Conservation (phyloP, 495 filamentous ascomycete species). For the Penicillium goetzii region DNA sequence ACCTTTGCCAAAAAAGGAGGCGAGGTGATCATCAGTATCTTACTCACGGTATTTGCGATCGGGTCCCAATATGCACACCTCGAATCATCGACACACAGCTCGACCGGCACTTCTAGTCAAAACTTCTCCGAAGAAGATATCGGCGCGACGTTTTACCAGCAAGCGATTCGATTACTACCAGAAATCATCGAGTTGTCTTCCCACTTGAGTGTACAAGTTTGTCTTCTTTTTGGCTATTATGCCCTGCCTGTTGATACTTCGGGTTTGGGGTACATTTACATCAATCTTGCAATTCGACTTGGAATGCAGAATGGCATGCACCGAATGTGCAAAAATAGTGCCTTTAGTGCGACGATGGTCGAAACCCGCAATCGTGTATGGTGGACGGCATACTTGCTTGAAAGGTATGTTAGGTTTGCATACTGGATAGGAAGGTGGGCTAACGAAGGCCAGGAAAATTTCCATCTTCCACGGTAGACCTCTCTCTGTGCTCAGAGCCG, state of each 20-base stretch:
- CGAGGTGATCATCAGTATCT: conserved; percentile 35
- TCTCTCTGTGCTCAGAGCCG: neutral
- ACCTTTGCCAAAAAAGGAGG: conserved; percentile 31
- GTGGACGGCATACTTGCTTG: conserved; percentile 44
- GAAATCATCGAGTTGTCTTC: conserved; percentile 47
- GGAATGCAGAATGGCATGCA: conserved; percentile 52
- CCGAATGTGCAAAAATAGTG: conserved; percentile 34
- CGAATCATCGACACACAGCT: conserved; percentile 20
- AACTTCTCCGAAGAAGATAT: conserved; percentile 38
- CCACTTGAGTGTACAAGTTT: conserved; percentile 47
- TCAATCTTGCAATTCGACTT: conserved; percentile 39
- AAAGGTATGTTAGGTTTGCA: conserved; percentile 26
- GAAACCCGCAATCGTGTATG: conserved; percentile 46
- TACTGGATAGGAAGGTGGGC: neutral
- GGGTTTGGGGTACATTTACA: conserved; percentile 44
- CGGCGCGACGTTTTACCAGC: conserved; percentile 44
- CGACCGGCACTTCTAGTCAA: neutral
- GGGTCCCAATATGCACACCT: conserved; percentile 51
- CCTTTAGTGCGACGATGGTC: conserved; percentile 30
- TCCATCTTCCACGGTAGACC: conserved; percentile 5
- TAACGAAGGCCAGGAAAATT: neutral
- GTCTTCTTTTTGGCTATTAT: conserved; percentile 41
- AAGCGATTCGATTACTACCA: conserved; percentile 41
- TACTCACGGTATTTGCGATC: conserved; percentile 46
- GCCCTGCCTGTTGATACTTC: conserved; percentile 43